Evolutionary conservation across 2,329 filamentous ascomycete species (phyloP).

Genomic region (Cordyceps javanica): DNA sequence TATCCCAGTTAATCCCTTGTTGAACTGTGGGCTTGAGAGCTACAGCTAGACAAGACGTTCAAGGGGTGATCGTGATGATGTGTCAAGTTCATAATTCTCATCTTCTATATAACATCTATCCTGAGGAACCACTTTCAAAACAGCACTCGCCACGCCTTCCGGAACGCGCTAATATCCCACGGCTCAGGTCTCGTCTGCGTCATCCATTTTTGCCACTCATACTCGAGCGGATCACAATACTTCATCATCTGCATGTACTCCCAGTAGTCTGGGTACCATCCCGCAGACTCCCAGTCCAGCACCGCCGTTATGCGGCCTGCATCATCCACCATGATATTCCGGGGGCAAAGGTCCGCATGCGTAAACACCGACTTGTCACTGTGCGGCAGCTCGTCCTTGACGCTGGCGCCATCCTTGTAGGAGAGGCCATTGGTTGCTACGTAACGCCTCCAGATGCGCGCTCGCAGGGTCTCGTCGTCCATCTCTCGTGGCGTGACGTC

Average conservation of each 20-base stretch:
- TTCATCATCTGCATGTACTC: conserved; percentile 15
- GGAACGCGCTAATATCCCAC: conserved; percentile 14
- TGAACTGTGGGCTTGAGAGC: neutral
- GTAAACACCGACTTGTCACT: conserved; percentile 15
- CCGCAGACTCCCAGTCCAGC: conserved; percentile 17
- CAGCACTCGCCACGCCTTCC: conserved; percentile 5
- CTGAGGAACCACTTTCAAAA: neutral
- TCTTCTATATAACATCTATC: neutral
- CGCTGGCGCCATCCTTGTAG: conserved; percentile 11
- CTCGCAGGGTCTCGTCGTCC: conserved; percentile 13
- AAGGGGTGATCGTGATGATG: neutral
- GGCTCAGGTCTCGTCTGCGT: conserved; percentile 11
- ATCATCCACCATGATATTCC: conserved; percentile 18
- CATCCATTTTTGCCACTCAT: conserved; percentile 15
- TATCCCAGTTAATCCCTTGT: neutral
- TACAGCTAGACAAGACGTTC: neutral
- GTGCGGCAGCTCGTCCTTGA: conserved; percentile 3
- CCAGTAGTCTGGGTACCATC: conserved; percentile 13
- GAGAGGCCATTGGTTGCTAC: conserved; percentile 13
- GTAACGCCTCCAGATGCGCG: conserved; percentile 13
- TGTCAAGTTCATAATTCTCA: neutral
- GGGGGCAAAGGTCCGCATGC: conserved; percentile 16
- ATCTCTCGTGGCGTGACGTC: conserved; percentile 10
- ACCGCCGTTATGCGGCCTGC: conserved; percentile 14
- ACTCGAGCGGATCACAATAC: conserved; percentile 8